A percentile compares a stretch with the other conserved stretches of the same genome.
phyloP scores from a whole-genome alignment of 768 basidiomycete species.

The Boletus speciosus region DNA sequence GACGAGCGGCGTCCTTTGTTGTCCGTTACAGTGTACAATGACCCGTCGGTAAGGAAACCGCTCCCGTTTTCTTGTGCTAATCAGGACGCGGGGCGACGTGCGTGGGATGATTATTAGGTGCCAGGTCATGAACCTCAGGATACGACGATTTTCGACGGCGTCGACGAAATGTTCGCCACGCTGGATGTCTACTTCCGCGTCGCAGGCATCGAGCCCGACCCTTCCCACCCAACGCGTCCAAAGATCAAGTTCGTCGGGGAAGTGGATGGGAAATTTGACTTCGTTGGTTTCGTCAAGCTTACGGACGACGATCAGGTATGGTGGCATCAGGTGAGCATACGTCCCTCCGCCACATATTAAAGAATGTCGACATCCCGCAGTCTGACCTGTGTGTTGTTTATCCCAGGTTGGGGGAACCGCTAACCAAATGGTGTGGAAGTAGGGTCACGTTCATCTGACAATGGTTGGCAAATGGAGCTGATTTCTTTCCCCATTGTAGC shows the following conservation, averaged over 20 bases:
- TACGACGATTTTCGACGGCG: constrained; percentile 46
- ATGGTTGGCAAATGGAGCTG: neutral
- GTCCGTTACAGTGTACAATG: constrained; percentile 45
- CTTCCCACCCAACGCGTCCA: constrained; percentile 48
- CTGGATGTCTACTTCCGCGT: constrained; percentile 47
- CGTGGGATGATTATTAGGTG: constrained; percentile 17
- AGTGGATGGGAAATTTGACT: constrained; percentile 45
- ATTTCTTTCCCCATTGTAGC: constrained; percentile 30
- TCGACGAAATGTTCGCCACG: constrained; percentile 50
- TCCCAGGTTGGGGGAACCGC: constrained; percentile 49
- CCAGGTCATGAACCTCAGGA: constrained; percentile 36
- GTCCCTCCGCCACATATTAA: neutral
- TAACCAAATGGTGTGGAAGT: constrained; percentile 57
- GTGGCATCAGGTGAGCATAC: constrained; percentile 57
- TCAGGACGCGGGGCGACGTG: neutral
- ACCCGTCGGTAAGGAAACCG: constrained; percentile 25
- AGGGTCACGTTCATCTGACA: constrained; percentile 11
- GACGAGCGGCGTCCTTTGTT: neutral
- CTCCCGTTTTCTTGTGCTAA: neutral
- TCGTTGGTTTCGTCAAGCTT: constrained; percentile 54
- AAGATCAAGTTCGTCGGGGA: constrained; percentile 52
- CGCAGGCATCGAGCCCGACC: constrained; percentile 40
- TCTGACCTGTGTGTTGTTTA: constrained; percentile 4
- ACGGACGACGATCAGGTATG: constrained; percentile 55
- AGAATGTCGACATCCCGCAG: neutral